Evolutionary conservation across 2,329 filamentous ascomycete species (phyloP), one percentile per base, ranked within the genome.

Genomic region (Phaeosphaeria sp.): DNA sequence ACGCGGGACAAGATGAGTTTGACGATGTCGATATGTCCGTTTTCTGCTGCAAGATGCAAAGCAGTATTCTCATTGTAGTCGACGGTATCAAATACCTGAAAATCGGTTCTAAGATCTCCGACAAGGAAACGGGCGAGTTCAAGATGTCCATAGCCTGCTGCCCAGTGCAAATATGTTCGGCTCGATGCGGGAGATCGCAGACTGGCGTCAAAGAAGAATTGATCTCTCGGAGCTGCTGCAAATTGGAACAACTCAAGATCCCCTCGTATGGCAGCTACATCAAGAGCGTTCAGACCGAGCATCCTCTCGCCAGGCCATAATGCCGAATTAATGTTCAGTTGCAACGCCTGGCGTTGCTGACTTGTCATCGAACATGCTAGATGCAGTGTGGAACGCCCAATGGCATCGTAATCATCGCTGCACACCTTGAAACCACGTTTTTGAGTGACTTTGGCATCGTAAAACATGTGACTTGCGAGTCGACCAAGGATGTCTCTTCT

Each of bases 91-190:
- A 44, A 7, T 17, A 23, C 9, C 2, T 43, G 6, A 18, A 22
- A 21, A n/a, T 43, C n/a, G 42, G 3, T 18, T 21, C 13, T 22
- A 2, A 10, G 13, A 22, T 2, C 6, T 23, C 13, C 20, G n/a
- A 44, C 9, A 17, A 44, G 15, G 11, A 20, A 18, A 10, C 13
- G 11, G 10, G 46, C 41, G 6, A 22, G 41, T 18, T 30, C 48
- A n/a, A 25, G 21, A 46, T 52, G 39, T 17, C 50, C 50, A 33
- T 18, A 52, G 50, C 39, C 18, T 33, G 41, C 50, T 13, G 50
- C 50, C 50, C 50, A 52, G n/a, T 52, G 50, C 9, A 52, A 22
- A n/a, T 23, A 52, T 27, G 21, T 52, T 7, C 50, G 50, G 2
- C n/a, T 4, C 17, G 36, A 42, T 5, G 13, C 1, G 11, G 1